Percentiles rank a stretch among this genome's conserved stretches.
These are phyloP conservation scores for Aphanomyces stellatus DNA, from an alignment of 352 stramenopile genomes.

Conservation along the genomic window DNA sequence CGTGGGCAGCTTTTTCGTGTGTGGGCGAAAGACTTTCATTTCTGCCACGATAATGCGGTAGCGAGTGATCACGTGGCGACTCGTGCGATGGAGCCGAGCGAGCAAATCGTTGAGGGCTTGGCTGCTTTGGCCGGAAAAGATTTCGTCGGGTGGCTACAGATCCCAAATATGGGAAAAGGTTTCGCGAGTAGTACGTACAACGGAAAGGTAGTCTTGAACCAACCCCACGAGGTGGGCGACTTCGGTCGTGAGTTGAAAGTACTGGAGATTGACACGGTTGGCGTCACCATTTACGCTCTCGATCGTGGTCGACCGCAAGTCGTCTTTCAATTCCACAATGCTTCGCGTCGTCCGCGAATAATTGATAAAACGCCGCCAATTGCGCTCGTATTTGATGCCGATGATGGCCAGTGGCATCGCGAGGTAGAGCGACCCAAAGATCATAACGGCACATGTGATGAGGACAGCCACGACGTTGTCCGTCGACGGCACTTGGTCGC, in stretches of 20 bases:
- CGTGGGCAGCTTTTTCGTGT: not conserved
- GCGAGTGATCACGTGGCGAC: not conserved
- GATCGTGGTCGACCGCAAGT: not conserved
- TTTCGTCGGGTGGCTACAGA: not conserved
- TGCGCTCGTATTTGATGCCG: conserved; percentile 64
- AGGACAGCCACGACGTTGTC: conserved; percentile 40
- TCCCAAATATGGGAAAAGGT: not conserved
- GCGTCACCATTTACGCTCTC: not conserved
- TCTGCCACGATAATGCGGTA: not conserved
- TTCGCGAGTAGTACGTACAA: not conserved
- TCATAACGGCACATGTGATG: conserved; percentile 56
- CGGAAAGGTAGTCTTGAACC: not conserved
- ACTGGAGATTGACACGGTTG: not conserved
- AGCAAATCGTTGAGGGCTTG: not conserved
- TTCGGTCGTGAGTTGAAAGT: not conserved
- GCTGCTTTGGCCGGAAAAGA: not conserved
- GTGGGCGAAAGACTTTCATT: not conserved
- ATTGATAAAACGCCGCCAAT: conserved; percentile 39
- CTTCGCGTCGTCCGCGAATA: not conserved
- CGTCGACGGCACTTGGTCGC: conserved; percentile 48
- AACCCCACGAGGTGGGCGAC: not conserved
- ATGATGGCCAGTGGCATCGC: conserved; percentile 72
- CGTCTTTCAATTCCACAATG: not conserved
- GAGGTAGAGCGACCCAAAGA: conserved; percentile 69
- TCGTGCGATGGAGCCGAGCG: not conserved